Conservation (phyloP, 1,284 basidiomycete species). For the Ceratobasidium sp. region DNA sequence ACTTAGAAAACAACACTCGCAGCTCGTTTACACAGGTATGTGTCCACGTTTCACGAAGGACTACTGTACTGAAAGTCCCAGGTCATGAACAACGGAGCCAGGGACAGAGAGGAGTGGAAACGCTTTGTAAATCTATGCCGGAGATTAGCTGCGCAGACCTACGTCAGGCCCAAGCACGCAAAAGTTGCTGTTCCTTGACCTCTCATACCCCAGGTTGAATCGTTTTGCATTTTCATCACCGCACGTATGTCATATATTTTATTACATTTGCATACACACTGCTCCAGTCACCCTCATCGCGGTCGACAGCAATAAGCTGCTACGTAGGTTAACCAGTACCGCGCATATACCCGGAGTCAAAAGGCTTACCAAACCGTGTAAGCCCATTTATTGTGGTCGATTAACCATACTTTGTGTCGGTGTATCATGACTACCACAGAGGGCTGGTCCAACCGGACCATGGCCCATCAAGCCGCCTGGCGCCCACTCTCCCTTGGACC, state of each 20-base stretch:
- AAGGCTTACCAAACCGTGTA: background rate
- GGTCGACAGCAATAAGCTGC: background rate
- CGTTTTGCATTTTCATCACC: background rate
- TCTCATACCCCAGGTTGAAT: background rate
- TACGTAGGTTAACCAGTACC: background rate
- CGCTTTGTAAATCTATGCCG: constrained; percentile 14
- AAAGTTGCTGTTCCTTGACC: background rate
- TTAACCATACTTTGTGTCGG: background rate
- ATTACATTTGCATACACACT: constrained; percentile 19
- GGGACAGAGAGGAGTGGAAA: background rate
- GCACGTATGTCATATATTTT: constrained; percentile 13
- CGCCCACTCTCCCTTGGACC: constrained; percentile 28
- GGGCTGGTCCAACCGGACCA: constrained; percentile 18
- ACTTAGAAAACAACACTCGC: constrained; percentile 26
- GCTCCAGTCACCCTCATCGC: constrained; percentile 7
- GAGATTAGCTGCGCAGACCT: constrained; percentile 21
- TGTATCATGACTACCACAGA: constrained; percentile 1
- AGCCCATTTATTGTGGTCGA: background rate
- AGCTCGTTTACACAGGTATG: constrained; percentile 27
- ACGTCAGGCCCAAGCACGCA: constrained; percentile 17
- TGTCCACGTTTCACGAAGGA: background rate
- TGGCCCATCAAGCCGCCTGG: constrained; percentile 17
- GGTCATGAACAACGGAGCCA: constrained; percentile 5
- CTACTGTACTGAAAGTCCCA: background rate
- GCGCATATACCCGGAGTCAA: background rate